Evolutionary conservation across 1,284 basidiomycete species (phyloP).

Genomic region (Cryptococcus sp.): DNA sequence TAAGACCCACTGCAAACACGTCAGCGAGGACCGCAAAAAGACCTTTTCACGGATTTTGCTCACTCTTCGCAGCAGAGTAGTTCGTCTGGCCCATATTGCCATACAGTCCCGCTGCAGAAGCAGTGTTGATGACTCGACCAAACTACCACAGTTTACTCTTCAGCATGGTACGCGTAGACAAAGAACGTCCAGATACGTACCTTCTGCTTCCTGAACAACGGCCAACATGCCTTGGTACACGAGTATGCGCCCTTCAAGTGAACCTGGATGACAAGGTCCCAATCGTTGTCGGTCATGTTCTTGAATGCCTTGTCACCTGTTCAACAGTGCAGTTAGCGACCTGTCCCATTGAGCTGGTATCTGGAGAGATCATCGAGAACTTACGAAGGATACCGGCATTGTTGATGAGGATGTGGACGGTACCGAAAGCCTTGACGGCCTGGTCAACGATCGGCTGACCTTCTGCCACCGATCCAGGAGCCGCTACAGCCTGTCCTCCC

Average conservation of each 20-base stretch:
- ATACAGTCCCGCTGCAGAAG: constrained; percentile 59
- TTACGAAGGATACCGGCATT: constrained; percentile 92
- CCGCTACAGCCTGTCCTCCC: constrained; percentile 80
- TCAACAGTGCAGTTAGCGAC: not conserved
- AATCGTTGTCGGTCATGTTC: constrained; percentile 85
- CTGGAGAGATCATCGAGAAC: constrained; percentile 16
- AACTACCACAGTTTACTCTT: constrained; percentile 52
- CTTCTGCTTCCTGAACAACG: constrained; percentile 89
- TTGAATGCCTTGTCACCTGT: constrained; percentile 64
- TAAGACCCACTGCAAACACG: constrained; percentile 65
- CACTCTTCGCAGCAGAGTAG: constrained; percentile 56
- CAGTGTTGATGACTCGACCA: constrained; percentile 87
- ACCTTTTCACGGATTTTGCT: not conserved
- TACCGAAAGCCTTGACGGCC: constrained; percentile 83
- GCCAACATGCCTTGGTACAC: constrained; percentile 97
- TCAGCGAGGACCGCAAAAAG: constrained; percentile 5
- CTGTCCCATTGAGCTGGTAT: constrained; percentile 1
- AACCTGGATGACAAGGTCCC: constrained; percentile 80
- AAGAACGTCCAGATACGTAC: constrained; percentile 19
- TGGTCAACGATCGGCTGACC: constrained; percentile 78
- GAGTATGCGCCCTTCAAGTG: constrained; percentile 93
- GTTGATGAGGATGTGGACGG: constrained; percentile 81
- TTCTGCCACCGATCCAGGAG: constrained; percentile 85
- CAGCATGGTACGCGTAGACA: not conserved
- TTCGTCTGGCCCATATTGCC: constrained; percentile 98